Conservation (phyloP, 2,329 filamentous ascomycete species). For the Penicillium sp. region DNA sequence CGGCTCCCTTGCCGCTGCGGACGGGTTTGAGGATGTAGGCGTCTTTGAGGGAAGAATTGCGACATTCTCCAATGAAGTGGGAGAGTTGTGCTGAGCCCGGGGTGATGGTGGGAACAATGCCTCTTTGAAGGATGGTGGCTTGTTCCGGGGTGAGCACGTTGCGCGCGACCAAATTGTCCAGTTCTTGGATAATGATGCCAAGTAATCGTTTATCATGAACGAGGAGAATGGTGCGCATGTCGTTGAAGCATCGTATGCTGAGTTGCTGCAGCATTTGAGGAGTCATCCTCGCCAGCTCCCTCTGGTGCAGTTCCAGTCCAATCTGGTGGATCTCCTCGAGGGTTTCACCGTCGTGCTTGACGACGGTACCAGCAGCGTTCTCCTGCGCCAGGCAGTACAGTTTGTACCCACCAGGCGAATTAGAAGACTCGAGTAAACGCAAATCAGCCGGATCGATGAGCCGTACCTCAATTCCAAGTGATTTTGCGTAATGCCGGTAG, state of each 20-base stretch:
- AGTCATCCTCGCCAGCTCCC: slow-evolving; percentile 26
- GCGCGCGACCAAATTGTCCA: slow-evolving; percentile 16
- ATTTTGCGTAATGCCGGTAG: neutral
- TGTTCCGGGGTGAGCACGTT: slow-evolving; percentile 21
- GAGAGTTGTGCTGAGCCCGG: slow-evolving; percentile 29
- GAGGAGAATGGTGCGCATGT: slow-evolving; percentile 34
- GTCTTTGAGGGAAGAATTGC: slow-evolving; percentile 16
- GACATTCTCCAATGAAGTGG: slow-evolving; percentile 9
- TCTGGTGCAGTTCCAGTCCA: slow-evolving; percentile 32
- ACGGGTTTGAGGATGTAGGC: slow-evolving; percentile 30
- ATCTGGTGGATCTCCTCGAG: slow-evolving; percentile 31
- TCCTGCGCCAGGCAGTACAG: slow-evolving; percentile 14
- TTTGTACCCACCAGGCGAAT: neutral
- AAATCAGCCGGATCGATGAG: slow-evolving; percentile 14
- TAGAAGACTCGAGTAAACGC: slow-evolving; percentile 1
- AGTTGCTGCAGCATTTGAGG: slow-evolving; percentile 28
- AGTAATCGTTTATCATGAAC: slow-evolving; percentile 39
- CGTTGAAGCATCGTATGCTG: slow-evolving; percentile 32
- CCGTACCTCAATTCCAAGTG: neutral
- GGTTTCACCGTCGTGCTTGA: slow-evolving; percentile 10
- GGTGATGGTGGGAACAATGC: slow-evolving; percentile 25
- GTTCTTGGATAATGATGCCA: slow-evolving; percentile 33
- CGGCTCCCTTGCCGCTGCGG: slow-evolving; percentile 24
- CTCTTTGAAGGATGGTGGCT: slow-evolving; percentile 18
- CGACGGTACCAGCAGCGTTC: neutral